Evolutionary conservation across 2,329 filamentous ascomycete species (phyloP), one percentile per base, ranked within the genome.

Genomic region (Colletotrichum destructivum): DNA sequence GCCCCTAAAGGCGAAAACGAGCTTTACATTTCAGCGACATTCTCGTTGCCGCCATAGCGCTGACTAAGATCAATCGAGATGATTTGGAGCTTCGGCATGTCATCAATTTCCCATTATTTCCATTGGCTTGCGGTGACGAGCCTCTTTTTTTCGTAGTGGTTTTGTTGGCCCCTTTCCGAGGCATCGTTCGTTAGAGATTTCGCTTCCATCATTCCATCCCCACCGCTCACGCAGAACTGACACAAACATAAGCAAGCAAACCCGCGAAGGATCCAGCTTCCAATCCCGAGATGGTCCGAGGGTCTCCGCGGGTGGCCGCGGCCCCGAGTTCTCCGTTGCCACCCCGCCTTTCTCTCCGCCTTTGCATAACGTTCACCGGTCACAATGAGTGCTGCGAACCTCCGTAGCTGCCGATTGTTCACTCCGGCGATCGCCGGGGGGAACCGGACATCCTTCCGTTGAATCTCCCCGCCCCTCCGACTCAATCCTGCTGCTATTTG

Each of bases 221-320:
- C 15, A n/a, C 66, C 52, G 59, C 64, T 54, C 52, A 71, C 60
- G 59, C 52, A 26, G 42, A 49, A 15, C 44, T 26, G 35, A 23
- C 52, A 71, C 65, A 54, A 59, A 57, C 31, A 35, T 35, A 35
- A 9, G 31, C 31, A 35, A 9, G 31, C 31, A 35, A 35, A 8
- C 31, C 8, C 2, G 31, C 31, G 26, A 4, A 26, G 26, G 26
- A 26, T 26, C 26, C 8, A 35, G 31, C 23, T 47, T 18, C 59
- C 57, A 59, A 71, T 52, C 46, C 65, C 59, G 65, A 71, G 38
- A 69, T 60, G 47, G 52, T 38, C 65, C 38, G 69, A 71, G 46
- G 23, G 57, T 54, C 52, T 71, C 65, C 65, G 51, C 52, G 59
- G 52, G 42, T 52, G 23, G n/a, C 59, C 23, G 54, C 44, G 35